These are phyloP conservation scores for Puccinia horiana DNA, from an alignment of 1,284 basidiomycete species.

Conservation along the genomic window DNA sequence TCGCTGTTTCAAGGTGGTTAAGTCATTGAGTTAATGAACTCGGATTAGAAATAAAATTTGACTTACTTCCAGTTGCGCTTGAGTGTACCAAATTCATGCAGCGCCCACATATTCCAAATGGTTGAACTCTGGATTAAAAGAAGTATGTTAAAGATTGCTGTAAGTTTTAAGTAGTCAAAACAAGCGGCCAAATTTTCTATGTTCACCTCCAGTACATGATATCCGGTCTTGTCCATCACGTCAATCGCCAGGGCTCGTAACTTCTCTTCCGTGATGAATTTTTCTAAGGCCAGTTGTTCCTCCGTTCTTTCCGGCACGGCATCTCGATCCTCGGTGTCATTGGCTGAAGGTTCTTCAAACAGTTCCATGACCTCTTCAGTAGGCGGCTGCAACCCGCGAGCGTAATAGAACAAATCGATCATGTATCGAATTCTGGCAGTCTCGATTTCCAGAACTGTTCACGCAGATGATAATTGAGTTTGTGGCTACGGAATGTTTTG, in stretches of 20 bases:
- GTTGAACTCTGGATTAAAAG: slow-evolving; percentile 34
- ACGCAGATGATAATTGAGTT: neutral
- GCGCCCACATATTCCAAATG: slow-evolving; percentile 47
- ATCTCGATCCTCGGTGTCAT: slow-evolving; percentile 2
- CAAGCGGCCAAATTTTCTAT: neutral
- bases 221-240: slow-evolving; percentile 44
- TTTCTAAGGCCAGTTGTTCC: slow-evolving; percentile 23
- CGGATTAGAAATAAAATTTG: neutral
- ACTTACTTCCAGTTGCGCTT: slow-evolving; percentile 39
- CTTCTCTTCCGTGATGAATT: slow-evolving; percentile 35
- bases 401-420: slow-evolving; percentile 31
- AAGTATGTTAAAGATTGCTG: neutral
- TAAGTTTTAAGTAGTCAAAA: neutral
- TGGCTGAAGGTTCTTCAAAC: slow-evolving; percentile 34
- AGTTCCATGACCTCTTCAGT: slow-evolving; percentile 25
- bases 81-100: slow-evolving; percentile 25
- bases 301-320: neutral
- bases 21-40: neutral
- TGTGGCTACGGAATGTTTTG: neutral
- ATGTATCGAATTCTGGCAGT: slow-evolving; percentile 26
- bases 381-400: slow-evolving; percentile 27
- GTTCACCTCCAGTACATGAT: slow-evolving; percentile 47
- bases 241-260: slow-evolving; percentile 40
- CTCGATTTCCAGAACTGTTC: slow-evolving; percentile 40
- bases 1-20: slow-evolving; percentile 3